These are phyloP conservation scores for Pestalotiopsis fici DNA, from an alignment of 2,329 filamentous ascomycete genomes.

Conservation along the genomic window DNA sequence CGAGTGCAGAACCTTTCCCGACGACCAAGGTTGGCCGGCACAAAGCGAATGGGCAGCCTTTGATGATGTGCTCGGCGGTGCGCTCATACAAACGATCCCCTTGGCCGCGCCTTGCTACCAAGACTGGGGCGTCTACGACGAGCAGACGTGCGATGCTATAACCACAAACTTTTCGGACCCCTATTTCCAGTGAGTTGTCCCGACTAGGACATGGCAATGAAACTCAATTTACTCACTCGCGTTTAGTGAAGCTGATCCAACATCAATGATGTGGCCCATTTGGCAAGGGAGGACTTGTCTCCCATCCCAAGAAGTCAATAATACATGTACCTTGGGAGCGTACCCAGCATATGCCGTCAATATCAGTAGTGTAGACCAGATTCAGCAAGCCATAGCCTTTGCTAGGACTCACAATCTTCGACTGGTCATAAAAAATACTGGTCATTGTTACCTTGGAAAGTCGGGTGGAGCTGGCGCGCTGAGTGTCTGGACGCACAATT, in stretches of 20 bases:
- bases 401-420: conserved; percentile 47
- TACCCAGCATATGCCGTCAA: conserved; percentile 44
- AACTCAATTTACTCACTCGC: not conserved
- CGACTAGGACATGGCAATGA: not conserved
- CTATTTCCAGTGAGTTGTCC: conserved; percentile 18
- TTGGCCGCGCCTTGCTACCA: conserved; percentile 31
- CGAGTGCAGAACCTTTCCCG: conserved; percentile 26
- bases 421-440: conserved; percentile 54
- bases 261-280: conserved; percentile 39
- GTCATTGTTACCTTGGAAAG: conserved; percentile 50
- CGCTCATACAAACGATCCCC: conserved; percentile 29
- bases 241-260: conserved; percentile 33
- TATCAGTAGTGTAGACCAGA: conserved; percentile 40
- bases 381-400: conserved; percentile 48
- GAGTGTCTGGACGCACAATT: conserved; percentile 37
- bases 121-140: conserved; percentile 21
- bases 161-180: conserved; percentile 24
- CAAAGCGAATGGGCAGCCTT: conserved; percentile 24
- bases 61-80: conserved; percentile 22
- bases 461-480: conserved; percentile 39
- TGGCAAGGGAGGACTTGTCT: conserved; percentile 24
- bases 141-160: conserved; percentile 23
- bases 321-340: conserved; percentile 39
- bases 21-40: conserved; percentile 24
- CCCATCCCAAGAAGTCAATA: conserved; percentile 21